Conservation (phyloP, 129 eudicot species). For the Rutidosis leptorrhynchoides region DNA sequence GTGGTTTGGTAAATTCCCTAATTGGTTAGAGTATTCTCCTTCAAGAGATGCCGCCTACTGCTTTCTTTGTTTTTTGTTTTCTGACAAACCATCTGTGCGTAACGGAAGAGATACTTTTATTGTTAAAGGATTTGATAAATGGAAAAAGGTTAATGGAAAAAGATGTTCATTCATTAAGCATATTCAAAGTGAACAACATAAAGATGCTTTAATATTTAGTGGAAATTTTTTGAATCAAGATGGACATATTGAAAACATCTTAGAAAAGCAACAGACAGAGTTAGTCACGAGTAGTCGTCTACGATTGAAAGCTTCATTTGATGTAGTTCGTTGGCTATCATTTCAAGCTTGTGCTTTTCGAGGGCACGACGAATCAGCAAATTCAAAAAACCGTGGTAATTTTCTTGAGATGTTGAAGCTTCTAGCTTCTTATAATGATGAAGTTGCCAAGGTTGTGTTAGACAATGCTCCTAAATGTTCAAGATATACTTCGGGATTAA, state of each 20-base stretch:
- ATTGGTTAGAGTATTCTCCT: too few species aligned
- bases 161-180: constrained; percentile 1
- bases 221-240: neutral
- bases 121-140: neutral
- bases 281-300: neutral
- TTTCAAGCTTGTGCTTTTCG: too few species aligned
- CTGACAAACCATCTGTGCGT: too few species aligned
- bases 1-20: neutral
- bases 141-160: neutral
- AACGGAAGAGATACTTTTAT: too few species aligned
- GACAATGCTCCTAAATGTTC: too few species aligned
- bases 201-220: neutral
- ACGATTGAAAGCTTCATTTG: neutral
- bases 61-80: neutral
- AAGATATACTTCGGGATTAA: too few species aligned
- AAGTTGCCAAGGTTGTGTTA: too few species aligned
- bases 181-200: neutral
- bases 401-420: too few species aligned
- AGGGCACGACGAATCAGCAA: too few species aligned
- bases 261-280: neutral
- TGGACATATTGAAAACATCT: neutral
- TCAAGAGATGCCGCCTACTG: neutral
- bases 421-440: too few species aligned
- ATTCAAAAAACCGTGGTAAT: too few species aligned
- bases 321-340: too few species aligned